Evolutionary conservation across 164 flowering plant species (phyloP).

Genomic region (Dillenia suffruticosa): DNA sequence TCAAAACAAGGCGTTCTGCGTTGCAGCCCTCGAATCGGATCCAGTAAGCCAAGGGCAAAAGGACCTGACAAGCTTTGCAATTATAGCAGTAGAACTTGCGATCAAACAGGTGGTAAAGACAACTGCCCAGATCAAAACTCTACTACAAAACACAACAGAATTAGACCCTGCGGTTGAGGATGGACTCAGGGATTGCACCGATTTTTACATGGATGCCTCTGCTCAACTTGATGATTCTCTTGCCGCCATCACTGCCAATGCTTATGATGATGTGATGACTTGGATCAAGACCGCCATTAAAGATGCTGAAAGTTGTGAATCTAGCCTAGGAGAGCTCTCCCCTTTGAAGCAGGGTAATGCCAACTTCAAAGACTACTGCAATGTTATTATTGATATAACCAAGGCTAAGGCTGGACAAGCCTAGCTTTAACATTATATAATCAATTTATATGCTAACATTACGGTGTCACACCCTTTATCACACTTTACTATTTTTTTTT

Average conservation of each 20-base stretch:
- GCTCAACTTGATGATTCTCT: slow-evolving; percentile 40
- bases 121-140: slow-evolving; percentile 4
- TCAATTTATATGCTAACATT: too few species aligned
- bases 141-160: slow-evolving; percentile 1
- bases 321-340: neutral
- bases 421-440: too few species aligned
- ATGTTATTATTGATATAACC: too few species aligned
- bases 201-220: slow-evolving; percentile 26
- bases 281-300: slow-evolving; percentile 33
- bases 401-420: too few species aligned
- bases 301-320: slow-evolving; percentile 25
- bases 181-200: slow-evolving; percentile 29
- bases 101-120: slow-evolving; percentile 16
- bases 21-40: slow-evolving; percentile 11
- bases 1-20: slow-evolving; percentile 16
- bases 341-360: too few species aligned
- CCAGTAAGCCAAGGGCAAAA: slow-evolving; percentile 10
- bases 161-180: slow-evolving; percentile 24
- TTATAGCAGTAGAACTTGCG: slow-evolving; percentile 24
- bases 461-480: too few species aligned
- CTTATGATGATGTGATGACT: slow-evolving; percentile 15
- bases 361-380: too few species aligned
- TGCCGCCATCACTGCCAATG: slow-evolving; percentile 26
- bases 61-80: slow-evolving; percentile 18
- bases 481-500: too few species aligned